A percentile compares a stretch with the other conserved stretches of the same genome.
Conservation (phyloP, 768 basidiomycete species). For the Pleurotus giganteus region DNA sequence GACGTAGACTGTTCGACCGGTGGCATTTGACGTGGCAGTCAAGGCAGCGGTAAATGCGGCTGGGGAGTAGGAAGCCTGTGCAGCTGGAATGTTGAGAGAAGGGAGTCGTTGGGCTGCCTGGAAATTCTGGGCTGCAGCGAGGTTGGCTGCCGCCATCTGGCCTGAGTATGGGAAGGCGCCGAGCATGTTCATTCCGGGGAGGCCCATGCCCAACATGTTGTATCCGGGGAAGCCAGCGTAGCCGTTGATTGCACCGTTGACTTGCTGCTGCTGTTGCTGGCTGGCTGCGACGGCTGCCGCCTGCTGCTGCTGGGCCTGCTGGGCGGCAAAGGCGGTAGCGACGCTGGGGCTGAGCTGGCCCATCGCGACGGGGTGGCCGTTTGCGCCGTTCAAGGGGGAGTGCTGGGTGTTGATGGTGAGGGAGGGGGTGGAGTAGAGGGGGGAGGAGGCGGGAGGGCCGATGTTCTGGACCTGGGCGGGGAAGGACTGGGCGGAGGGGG, state of each 20-base stretch:
- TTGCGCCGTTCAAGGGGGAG: slow-evolving; percentile 33
- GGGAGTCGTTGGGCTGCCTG: slow-evolving; percentile 63
- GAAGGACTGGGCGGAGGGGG: slow-evolving; percentile 33
- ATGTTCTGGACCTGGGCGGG: slow-evolving; percentile 18
- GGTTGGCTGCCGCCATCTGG: slow-evolving; percentile 66
- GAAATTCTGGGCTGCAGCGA: slow-evolving; percentile 59
- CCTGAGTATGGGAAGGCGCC: slow-evolving; percentile 69
- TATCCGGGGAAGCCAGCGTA: slow-evolving; percentile 67
- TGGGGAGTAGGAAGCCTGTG: slow-evolving; percentile 75
- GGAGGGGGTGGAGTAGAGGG: slow-evolving; percentile 72
- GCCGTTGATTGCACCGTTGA: slow-evolving; percentile 32
- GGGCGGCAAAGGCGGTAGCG: slow-evolving; percentile 51
- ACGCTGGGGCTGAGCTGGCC: slow-evolving; percentile 71
- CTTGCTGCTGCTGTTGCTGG: slow-evolving; percentile 32
- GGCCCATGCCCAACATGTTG: slow-evolving; percentile 79
- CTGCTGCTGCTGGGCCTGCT: slow-evolving; percentile 32
- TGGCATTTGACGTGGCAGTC: slow-evolving; percentile 60
- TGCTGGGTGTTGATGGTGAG: slow-evolving; percentile 63
- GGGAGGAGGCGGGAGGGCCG: slow-evolving; percentile 47
- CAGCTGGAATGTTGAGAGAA: slow-evolving; percentile 66
- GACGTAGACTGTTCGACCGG: slow-evolving; percentile 93
- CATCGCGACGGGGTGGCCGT: slow-evolving; percentile 34
- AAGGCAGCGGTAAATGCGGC: slow-evolving; percentile 74
- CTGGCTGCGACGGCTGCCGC: slow-evolving; percentile 30
- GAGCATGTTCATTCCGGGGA: slow-evolving; percentile 72